Evolutionary conservation across 1,284 basidiomycete species (phyloP), one percentile per base, ranked within the genome.

Genomic region (Caloboletus firmus): DNA sequence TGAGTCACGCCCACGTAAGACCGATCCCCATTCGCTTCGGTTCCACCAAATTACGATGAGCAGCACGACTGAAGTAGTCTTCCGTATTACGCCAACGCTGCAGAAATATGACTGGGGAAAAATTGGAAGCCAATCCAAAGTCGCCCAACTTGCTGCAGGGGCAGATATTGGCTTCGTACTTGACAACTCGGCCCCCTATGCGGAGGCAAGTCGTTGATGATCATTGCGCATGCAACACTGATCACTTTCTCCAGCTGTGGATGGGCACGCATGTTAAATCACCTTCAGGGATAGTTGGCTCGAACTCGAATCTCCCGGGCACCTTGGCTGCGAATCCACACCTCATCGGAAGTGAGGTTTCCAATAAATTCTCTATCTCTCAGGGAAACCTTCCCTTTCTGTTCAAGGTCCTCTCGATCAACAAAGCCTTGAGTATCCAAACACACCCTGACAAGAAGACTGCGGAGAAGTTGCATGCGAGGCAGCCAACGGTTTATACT

Each of bases 251-350:
- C 48, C 64, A 96, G 93, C 76, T 97, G 42, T 99, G 97, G 97
- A 99, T 99, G 96, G 97, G 97, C 17, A 98, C 97, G 0, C 97
- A 99, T 67, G 82, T 92, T 1, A 91, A 82, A 24, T 84, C 93
- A 11, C 96, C 96, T 0, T 95, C 94, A 3, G 81, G 76, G 44
- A 73, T 91, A 24, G 59, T 75, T 12, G 74, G 74, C 4, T 73
- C 79, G 24, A 72, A 73, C 12, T 64, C 68, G 57, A 71, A 64
- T 44, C 84, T 94, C 40, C 80, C 84, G 2, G 74, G 82, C 17
- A 72, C 89, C 67, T 79, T 98, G 59, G 75, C 80, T 22, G 71
- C 76, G 2, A 77, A 91, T 67, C 87, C 87, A 20, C 75, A 81
- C 45, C 79, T 92, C 58, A 83, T 96, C 43, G 91, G 91, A 15